Conservation (phyloP, 306 rosid species). For the Dalbergia oliveri region DNA sequence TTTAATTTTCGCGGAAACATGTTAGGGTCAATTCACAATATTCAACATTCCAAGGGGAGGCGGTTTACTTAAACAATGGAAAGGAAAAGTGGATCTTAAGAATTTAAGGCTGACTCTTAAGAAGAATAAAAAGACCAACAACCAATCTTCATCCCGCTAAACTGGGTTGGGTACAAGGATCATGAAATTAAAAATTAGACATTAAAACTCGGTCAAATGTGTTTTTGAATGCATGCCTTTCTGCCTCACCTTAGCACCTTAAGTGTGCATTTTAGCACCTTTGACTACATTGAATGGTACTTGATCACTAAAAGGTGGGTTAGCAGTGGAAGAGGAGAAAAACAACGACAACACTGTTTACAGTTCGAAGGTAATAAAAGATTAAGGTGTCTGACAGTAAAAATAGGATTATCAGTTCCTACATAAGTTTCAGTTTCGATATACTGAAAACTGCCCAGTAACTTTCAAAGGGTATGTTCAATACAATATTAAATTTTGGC, state of each 20-base stretch:
- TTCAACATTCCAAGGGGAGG: constrained; percentile 11
- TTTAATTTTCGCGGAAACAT: constrained; percentile 12
- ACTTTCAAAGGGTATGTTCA: background rate
- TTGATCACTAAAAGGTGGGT: background rate
- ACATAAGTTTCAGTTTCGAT: background rate
- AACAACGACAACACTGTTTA: background rate
- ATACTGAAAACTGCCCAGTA: constrained; percentile 18
- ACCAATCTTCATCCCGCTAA: constrained; percentile 1
- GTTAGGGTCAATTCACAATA: constrained; percentile 27
- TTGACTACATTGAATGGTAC: background rate
- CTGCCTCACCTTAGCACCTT: too few species aligned
- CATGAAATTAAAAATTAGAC: constrained; percentile 1
- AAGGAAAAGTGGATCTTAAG: constrained; percentile 10
- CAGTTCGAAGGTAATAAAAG: background rate
- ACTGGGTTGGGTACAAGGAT: background rate
- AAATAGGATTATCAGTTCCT: constrained; percentile 13
- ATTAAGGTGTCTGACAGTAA: constrained; percentile 8
- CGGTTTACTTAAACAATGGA: constrained; percentile 11
- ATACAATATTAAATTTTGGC: constrained; percentile 3
- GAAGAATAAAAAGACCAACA: background rate
- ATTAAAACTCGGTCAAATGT: too few species aligned
- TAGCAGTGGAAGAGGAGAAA: background rate
- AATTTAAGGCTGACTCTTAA: constrained; percentile 3
- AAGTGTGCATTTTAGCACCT: too few species aligned
- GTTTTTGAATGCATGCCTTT: too few species aligned